Evolutionary conservation across 768 basidiomycete species (phyloP), one percentile per base, ranked within the genome.

Genomic region (Lentinula lateritia): DNA sequence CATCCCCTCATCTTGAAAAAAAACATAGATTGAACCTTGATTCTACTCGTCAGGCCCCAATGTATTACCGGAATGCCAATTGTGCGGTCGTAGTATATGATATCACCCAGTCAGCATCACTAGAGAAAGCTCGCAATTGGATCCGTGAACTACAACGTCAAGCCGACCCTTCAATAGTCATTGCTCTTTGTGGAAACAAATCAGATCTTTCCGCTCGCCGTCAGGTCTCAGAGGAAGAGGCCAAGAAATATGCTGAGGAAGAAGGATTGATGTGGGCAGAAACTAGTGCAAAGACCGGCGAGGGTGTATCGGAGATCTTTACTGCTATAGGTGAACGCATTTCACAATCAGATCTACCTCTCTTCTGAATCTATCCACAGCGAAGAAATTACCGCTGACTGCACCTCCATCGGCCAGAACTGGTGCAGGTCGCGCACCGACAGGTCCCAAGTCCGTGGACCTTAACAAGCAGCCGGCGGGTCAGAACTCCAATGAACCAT

Each of bases 171-270:
- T 92, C 89, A 48, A 98, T 97, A 79, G 86, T 96, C 68, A 96
- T 98, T 72, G 91, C 93, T 43, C 86, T 98, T 39, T 96, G 94
- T 62, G 96, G 96, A 52, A 98, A 98, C 82, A 98, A 98, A 77
- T 76, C 87, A 34, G 96, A 98, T 75, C 78, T 98, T 28, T 80
- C 86, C 43, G 89, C 88, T 8, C 88, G 91, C 64, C 86, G 93
- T 67, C 92, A 94, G 72, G 91, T 93, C 3, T 79, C 90, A 18
- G 82, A 90, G 66, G 93, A 93, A 66, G 93, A 95, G 70, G 93
- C 93, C 5, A 85, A 92, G 80, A 92, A 93, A 75, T 95, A 92
- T 68, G 93, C 93, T 0, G 87, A 93, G 56, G 92, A 94, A 73
- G 93, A 96, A 75, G 92, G 93, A 50, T 74, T 95, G 50, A 88